Evolutionary conservation across 495 filamentous ascomycete genomes (phyloP).

Genomic region (Aspergillus bertholletiae): DNA sequence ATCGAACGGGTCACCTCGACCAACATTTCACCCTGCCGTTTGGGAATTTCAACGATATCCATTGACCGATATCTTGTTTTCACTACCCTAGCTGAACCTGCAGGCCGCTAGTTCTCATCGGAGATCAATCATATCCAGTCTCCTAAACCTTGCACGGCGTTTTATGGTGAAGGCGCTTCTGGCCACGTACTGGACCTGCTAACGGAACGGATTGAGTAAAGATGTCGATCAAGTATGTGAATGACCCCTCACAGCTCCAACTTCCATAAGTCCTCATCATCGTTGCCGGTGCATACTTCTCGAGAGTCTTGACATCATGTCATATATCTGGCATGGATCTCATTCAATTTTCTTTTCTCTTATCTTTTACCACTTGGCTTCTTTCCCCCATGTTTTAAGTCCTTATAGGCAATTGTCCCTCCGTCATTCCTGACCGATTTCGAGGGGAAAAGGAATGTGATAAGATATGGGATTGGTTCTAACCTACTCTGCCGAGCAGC

Average conservation of each 20-base stretch:
- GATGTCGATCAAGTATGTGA: conserved; percentile 69
- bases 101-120: not conserved
- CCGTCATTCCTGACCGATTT: too few relatives aligned
- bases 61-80: not conserved
- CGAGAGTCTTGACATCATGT: too few relatives aligned
- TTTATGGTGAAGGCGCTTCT: not conserved
- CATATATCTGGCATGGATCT: not conserved
- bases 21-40: not conserved
- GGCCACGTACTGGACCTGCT: not conserved
- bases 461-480: not conserved
- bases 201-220: conserved; percentile 19
- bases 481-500: conserved; percentile 30
- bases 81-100: not conserved
- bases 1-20: not conserved
- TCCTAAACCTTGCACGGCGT: not conserved
- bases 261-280: conserved; percentile 12
- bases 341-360: not conserved
- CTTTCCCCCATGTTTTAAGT: not conserved
- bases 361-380: not conserved
- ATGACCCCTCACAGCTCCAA: conserved; percentile 18
- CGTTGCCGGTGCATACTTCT: conserved; percentile 2
- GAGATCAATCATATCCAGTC: not conserved
- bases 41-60: not conserved
- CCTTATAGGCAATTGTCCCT: too few relatives aligned
- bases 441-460: not conserved